Base-by-base conservation (phyloP, 2,329 filamentous ascomycete genomes). In the Colletotrichum trifolii region DNA sequence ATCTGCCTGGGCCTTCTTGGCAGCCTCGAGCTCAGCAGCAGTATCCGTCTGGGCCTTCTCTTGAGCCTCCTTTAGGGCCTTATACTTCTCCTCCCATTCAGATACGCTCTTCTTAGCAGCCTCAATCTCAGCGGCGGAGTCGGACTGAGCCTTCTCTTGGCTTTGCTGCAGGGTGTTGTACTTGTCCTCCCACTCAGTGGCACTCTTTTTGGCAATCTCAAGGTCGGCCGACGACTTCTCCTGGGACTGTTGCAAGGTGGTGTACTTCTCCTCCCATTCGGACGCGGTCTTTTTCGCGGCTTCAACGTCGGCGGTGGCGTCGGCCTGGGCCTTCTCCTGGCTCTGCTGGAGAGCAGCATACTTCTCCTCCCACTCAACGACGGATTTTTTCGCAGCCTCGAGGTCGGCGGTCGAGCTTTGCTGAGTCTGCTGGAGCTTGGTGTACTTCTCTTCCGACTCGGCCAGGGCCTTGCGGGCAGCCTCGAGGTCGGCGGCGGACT, bases 41-140 rank as follows among this genome's bases (percentile, higher is more conserved):
- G 70, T 70, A 45, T 72, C 69, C 68, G 77, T 73, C 56, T 68
- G 64, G 40, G 77, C 71, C 34, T 73, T 69, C 34, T 67, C 66
- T 25, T 57, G 56, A 25, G 59, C 39, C 36, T 62, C n/a, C 56
- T 73, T 66, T 3, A 73, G 54, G 5, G 72, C 69, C 50, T 69
- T 67, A 39, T 72, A 71, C 69, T 76, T 77, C 62, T 75, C 73
- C 60, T 75, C 60, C 8, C 72, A 71, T 25, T 74, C 57, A 36
- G 48, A 67, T 47, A 38, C 15, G n/a, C 42, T 60, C 54, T 63
- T 54, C 60, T 64, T 67, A 38, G 61, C 62, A 25, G 68, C 64
- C 63, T 74, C 73, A 43, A 71, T 25, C 39, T 63, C 54, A 8
- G 54, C 46, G n/a, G 13, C 39, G 25, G 45, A 58, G 45, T 72